Percentiles rank a stretch among this genome's conserved stretches.
Evolutionary conservation across 2,329 filamentous ascomycete species (phyloP).

Genomic region (Scedosporium apiospermum): DNA sequence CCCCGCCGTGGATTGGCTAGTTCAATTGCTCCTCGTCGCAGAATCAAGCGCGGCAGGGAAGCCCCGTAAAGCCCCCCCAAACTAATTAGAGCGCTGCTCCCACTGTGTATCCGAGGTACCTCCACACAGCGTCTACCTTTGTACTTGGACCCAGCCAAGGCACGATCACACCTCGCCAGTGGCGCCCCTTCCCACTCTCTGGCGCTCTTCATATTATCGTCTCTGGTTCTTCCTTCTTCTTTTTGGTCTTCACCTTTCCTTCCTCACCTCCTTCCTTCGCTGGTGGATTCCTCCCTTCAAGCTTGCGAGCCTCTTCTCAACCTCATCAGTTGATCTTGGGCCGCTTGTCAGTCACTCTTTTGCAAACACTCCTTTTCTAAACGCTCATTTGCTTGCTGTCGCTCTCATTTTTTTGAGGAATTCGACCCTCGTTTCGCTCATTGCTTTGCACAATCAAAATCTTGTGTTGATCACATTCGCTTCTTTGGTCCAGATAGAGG

Average conservation of each 20-base stretch:
- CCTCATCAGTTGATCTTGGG: not conserved
- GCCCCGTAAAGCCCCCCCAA: not conserved
- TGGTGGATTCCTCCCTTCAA: not conserved
- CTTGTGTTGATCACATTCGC: conserved; percentile 7
- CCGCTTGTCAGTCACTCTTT: conserved; percentile 4
- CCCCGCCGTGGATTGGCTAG: conserved; percentile 2
- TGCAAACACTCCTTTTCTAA: not conserved
- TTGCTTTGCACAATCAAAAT: not conserved
- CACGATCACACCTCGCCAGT: not conserved
- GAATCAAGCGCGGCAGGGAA: conserved; percentile 1
- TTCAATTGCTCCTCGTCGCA: not conserved
- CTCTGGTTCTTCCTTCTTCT: not conserved
- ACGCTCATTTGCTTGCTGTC: not conserved
- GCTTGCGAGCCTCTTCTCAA: not conserved
- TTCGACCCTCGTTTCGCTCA: not conserved
- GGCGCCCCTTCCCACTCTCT: conserved; percentile 1
- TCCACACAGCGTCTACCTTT: not conserved
- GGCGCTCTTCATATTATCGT: not conserved
- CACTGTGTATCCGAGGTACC: conserved; percentile 2
- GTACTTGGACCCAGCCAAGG: not conserved
- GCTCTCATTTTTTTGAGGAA: not conserved
- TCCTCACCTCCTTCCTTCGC: not conserved
- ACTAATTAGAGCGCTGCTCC: not conserved
- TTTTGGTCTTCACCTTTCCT: conserved; percentile 3
- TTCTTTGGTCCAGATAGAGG: not conserved